Percentiles rank a stretch among this genome's conserved stretches.
Evolutionary conservation across 1,284 basidiomycete species (phyloP).

Genomic region (Omphalotus olearius): DNA sequence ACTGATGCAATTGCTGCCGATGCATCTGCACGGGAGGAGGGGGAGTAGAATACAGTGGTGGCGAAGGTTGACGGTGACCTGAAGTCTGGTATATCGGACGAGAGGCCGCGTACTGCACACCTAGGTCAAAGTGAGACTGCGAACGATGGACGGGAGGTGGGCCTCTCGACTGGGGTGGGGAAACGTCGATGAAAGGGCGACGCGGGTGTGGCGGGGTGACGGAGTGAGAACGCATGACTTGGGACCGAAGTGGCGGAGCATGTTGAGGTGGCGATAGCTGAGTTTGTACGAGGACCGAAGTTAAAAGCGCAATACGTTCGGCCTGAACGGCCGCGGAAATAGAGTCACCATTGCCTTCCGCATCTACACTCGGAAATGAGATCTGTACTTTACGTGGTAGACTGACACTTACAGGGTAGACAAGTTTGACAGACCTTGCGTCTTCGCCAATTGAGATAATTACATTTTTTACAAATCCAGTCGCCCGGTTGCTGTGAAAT

Average conservation of each 20-base stretch:
- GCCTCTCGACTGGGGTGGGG: constrained; percentile 28
- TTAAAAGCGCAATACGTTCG: constrained; percentile 74
- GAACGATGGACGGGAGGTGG: constrained; percentile 34
- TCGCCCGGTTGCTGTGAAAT: constrained; percentile 79
- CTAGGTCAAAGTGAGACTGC: constrained; percentile 45
- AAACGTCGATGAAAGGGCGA: constrained; percentile 26
- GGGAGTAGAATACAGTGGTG: constrained; percentile 23
- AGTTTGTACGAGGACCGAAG: constrained; percentile 59
- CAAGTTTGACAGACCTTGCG: constrained; percentile 88
- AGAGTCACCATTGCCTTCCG: constrained; percentile 80
- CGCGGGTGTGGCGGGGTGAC: constrained; percentile 40
- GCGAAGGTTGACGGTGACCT: constrained; percentile 25
- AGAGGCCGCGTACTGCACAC: constrained; percentile 33
- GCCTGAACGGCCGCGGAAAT: constrained; percentile 77
- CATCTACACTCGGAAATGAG: constrained; percentile 40
- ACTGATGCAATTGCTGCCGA: constrained; percentile 33
- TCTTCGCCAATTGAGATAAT: constrained; percentile 82
- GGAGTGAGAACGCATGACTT: constrained; percentile 37
- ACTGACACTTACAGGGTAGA: constrained; percentile 59
- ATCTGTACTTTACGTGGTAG: constrained; percentile 8
- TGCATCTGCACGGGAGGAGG: constrained; percentile 16
- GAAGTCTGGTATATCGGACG: constrained; percentile 69
- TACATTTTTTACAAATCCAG: constrained; percentile 83
- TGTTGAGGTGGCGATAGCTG: constrained; percentile 24
- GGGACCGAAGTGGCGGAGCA: constrained; percentile 16